Base-by-base conservation (phyloP, 108 stramenopile species). In the Parmales sp. region DNA sequence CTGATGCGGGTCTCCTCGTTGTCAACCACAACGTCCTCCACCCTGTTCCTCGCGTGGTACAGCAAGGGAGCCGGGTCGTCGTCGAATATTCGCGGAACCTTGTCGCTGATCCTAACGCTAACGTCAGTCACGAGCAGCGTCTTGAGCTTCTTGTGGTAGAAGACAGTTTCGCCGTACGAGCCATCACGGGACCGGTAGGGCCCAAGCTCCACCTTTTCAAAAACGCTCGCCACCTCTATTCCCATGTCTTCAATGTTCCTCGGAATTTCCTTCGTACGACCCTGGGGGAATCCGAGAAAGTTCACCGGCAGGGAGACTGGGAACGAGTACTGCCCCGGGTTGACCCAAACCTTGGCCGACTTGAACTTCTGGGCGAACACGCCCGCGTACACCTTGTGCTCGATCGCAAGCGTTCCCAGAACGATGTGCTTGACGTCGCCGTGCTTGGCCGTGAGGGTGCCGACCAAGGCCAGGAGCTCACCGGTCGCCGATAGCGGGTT, bases 341-440 rank as follows among this genome's bases (percentile, higher is more conserved):
- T 76, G 22, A 87, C 67, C 88, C 89, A 94, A 0, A 96, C 92
- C 1, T 72, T 44, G 7, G 92, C 90, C 25, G 72, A 48, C 18
- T 78, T 66, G 48, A 94, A 96, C 60, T 89, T 91, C 69, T 90
- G 91, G 1, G 92, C 86, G 66, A 94, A 86, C 19, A 90, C 90
- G 1, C 92, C 93, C 6, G 87, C 84, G 68, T 90, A 92, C 3
- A 82, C 87, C 79, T 96, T 96, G 85, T 96, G 95, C 66, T 96
- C 95, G 60, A 94, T 65, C 19, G 92, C 95, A 44, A 92, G 85
- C 41, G 88, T 87, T 28, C 89, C 92, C 49, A 96, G 71, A 2
- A 92, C 91, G 72, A 96, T 86, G 66, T 94, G 89, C 60, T 74
- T 78, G n/a, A 94, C 80, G 6, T 86, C 83, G 13, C 93, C 93